Evolutionary conservation across 495 filamentous ascomycete species (phyloP).

Genomic region (Daldinia bambusicola): DNA sequence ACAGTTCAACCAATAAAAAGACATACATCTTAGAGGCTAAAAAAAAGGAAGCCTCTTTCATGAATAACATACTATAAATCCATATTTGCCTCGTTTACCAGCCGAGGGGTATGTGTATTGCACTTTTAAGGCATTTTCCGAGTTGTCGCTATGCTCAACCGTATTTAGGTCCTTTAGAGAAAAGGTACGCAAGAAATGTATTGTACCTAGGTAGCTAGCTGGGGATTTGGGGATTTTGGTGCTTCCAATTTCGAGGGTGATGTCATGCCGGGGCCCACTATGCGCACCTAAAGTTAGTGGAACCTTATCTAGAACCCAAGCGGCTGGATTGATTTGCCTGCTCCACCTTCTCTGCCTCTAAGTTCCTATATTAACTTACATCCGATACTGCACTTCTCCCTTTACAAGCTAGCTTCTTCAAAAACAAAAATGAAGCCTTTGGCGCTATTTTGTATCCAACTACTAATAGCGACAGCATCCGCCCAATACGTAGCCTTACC

Average conservation of each 20-base stretch:
- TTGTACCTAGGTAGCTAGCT: too few relatives aligned
- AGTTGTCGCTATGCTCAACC: too few relatives aligned
- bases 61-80: too few relatives aligned
- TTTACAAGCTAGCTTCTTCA: slow-evolving; percentile 3
- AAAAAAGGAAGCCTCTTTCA: too few relatives aligned
- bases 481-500: slow-evolving; percentile 33
- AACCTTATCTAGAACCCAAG: slow-evolving; percentile 8
- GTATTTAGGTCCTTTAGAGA: too few relatives aligned
- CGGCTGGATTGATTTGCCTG: slow-evolving; percentile 7
- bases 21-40: too few relatives aligned
- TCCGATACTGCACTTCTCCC: background rate
- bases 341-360: background rate
- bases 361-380: background rate
- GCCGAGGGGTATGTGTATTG: too few relatives aligned
- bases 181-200: background rate
- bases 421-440: slow-evolving; percentile 42
- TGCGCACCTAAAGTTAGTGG: slow-evolving; percentile 13
- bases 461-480: slow-evolving; percentile 36
- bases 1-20: too few relatives aligned
- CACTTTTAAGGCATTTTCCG: too few relatives aligned
- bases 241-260: slow-evolving; percentile 26
- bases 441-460: slow-evolving; percentile 23
- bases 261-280: slow-evolving; percentile 33
- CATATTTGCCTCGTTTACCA: too few relatives aligned
- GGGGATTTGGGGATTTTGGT: slow-evolving; percentile 12